Percentiles rank a stretch among this genome's conserved stretches.
Conservation (phyloP, 2,329 filamentous ascomycete genomes). For the Xylaria arbuscula region DNA sequence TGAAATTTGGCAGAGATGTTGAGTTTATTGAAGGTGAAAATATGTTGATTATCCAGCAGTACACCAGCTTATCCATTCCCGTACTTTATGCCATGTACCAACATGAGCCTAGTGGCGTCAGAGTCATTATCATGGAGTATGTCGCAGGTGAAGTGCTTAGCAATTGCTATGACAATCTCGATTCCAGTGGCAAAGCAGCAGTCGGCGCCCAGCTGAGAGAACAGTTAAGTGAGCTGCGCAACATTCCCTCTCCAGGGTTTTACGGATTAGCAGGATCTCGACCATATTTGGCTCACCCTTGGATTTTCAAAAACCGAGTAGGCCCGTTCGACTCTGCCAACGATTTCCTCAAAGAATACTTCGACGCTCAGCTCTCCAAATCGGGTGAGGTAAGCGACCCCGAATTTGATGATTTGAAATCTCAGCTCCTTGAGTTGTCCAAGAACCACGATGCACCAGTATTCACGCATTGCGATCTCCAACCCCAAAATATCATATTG, state of each 20-base stretch:
- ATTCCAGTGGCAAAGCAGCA: not conserved
- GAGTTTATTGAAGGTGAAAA: slow-evolving; percentile 6
- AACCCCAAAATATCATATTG: not conserved
- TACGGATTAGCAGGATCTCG: not conserved
- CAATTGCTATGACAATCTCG: not conserved
- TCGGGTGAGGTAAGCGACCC: not conserved
- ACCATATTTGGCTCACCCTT: not conserved
- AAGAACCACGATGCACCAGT: not conserved
- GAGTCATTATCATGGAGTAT: slow-evolving; percentile 13
- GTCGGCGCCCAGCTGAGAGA: not conserved
- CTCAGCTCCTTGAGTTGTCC: not conserved
- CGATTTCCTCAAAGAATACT: slow-evolving; percentile 1
- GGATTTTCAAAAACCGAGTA: not conserved
- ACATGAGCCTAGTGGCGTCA: slow-evolving; percentile 1
- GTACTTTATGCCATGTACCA: slow-evolving; percentile 6
- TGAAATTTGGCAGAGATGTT: slow-evolving; percentile 2
- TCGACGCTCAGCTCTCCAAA: not conserved
- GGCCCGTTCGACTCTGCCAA: not conserved
- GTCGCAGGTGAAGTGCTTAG: not conserved
- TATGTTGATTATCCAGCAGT: not conserved
- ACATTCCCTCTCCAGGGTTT: not conserved
- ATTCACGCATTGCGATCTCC: slow-evolving; percentile 5
- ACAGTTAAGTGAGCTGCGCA: not conserved
- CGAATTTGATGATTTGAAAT: not conserved
- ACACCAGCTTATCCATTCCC: not conserved